A percentile compares a stretch with the other conserved stretches of the same genome.
Conservation (phyloP, 2,329 filamentous ascomycete genomes). For the Colletotrichum neosansevieriae region DNA sequence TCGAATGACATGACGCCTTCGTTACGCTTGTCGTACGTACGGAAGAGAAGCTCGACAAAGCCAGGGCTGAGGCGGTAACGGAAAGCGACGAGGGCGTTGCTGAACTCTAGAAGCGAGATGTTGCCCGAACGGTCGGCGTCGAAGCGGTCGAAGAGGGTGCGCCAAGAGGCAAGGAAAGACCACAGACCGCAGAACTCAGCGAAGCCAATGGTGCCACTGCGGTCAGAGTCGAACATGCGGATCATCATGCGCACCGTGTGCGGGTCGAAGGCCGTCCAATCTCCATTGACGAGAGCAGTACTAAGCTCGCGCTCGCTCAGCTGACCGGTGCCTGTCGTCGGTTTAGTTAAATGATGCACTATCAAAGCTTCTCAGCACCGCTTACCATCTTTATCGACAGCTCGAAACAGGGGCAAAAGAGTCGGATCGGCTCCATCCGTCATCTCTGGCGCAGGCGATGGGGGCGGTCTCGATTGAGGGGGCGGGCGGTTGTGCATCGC, state of each 20-base stretch:
- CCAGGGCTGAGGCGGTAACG: constrained; percentile 88
- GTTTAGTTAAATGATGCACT: constrained; percentile 18
- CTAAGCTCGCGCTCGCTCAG: constrained; percentile 89
- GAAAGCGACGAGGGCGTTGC: constrained; percentile 90
- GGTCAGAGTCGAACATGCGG: constrained; percentile 97
- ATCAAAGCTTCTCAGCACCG: not conserved
- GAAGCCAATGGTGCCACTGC: constrained; percentile 89
- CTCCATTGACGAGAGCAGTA: constrained; percentile 92
- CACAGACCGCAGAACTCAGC: constrained; percentile 97
- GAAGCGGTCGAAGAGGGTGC: constrained; percentile 94
- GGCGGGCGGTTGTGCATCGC: constrained; percentile 63
- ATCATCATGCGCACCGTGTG: constrained; percentile 99
- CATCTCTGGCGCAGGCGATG: constrained; percentile 68
- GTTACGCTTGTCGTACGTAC: constrained; percentile 84
- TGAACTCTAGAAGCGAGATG: constrained; percentile 89
- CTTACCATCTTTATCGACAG: constrained; percentile 87
- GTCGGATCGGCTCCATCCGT: constrained; percentile 72
- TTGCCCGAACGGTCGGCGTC: constrained; percentile 88
- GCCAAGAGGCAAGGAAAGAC: constrained; percentile 96
- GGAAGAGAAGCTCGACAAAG: constrained; percentile 88
- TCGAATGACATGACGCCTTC: constrained; percentile 88
- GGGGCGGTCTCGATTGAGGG: constrained; percentile 72
- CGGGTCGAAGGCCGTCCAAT: constrained; percentile 93
- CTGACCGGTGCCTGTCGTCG: constrained; percentile 74
- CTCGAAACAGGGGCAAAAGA: constrained; percentile 86